These are phyloP conservation scores for Wallacemonas sp. DNA, from an alignment of 208 protist species.

Conservation along the genomic window DNA sequence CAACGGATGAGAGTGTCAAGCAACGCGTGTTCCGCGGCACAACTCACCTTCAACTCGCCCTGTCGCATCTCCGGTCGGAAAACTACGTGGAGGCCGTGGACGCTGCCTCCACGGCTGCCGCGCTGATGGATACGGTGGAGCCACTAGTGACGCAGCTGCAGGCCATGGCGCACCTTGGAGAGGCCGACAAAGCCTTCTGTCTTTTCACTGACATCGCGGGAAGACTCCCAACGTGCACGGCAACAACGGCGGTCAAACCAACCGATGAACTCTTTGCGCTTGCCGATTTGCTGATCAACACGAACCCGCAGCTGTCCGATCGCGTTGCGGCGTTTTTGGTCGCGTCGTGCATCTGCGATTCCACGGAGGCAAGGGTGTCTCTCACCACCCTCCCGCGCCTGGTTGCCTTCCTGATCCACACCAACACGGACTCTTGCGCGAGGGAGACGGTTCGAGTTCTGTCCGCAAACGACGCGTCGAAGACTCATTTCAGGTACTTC, in stretches of 20 bases:
- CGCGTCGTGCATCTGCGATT: neutral
- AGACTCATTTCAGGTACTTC: neutral
- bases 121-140: slow-evolving; percentile 29
- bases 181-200: neutral
- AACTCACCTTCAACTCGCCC: slow-evolving; percentile 27
- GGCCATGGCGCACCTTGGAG: slow-evolving; percentile 4
- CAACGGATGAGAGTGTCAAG: neutral
- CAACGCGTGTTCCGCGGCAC: slow-evolving; percentile 23
- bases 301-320: slow-evolving; percentile 5
- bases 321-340: slow-evolving; percentile 5
- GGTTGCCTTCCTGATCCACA: neutral
- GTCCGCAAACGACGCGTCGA: neutral
- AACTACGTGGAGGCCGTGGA: slow-evolving; percentile 12
- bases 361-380: neutral
- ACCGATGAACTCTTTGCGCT: slow-evolving; percentile 25
- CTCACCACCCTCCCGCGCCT: neutral
- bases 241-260: no score
- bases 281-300: slow-evolving; percentile 13
- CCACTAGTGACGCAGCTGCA: slow-evolving; percentile 21
- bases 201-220: neutral
- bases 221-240: slow-evolving; percentile 3
- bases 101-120: neutral
- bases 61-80: slow-evolving; percentile 12
- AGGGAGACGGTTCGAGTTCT: neutral
- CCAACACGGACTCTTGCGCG: neutral